Conservation (phyloP, 1,284 basidiomycete species). For the Trametes hirsuta region DNA sequence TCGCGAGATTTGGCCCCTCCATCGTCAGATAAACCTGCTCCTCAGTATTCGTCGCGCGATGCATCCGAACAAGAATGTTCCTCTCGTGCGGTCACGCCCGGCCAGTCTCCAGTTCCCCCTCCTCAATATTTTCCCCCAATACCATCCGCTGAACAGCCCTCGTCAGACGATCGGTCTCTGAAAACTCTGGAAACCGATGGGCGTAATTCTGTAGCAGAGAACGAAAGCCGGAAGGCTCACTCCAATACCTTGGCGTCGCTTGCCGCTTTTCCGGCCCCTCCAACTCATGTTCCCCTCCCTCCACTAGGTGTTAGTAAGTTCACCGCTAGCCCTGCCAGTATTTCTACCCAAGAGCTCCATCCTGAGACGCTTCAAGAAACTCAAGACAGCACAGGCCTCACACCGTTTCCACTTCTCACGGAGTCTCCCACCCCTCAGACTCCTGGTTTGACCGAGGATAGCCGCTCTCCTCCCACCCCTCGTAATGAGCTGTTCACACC, state of each 20-base stretch:
- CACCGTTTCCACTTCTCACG: constrained; percentile 27
- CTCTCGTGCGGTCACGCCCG: constrained; percentile 28
- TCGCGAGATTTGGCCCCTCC: constrained; percentile 6
- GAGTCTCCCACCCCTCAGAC: constrained; percentile 29
- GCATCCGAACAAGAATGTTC: constrained; percentile 24
- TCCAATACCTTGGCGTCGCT: constrained; percentile 53
- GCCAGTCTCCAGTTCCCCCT: constrained; percentile 24
- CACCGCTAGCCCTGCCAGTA: constrained; percentile 4
- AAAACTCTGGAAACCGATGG: not conserved
- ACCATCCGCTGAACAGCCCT: constrained; percentile 2
- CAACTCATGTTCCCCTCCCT: constrained; percentile 69
- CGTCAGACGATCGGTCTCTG: not conserved
- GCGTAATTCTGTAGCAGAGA: not conserved
- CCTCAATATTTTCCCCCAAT: constrained; percentile 25
- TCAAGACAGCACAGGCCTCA: constrained; percentile 10
- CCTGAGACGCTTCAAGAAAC: constrained; percentile 11
- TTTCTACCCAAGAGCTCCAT: constrained; percentile 4
- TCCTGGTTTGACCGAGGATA: constrained; percentile 20
- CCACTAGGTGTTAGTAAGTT: constrained; percentile 35
- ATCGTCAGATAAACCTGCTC: constrained; percentile 24
- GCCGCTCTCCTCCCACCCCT: constrained; percentile 13
- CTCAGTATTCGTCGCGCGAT: constrained; percentile 30
- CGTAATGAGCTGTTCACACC: constrained; percentile 14
- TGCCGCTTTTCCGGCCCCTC: constrained; percentile 71
- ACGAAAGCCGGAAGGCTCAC: constrained; percentile 6